Evolutionary conservation across 2,329 filamentous ascomycete genomes (phyloP).

Genomic region (Arthroderma uncinatum): DNA sequence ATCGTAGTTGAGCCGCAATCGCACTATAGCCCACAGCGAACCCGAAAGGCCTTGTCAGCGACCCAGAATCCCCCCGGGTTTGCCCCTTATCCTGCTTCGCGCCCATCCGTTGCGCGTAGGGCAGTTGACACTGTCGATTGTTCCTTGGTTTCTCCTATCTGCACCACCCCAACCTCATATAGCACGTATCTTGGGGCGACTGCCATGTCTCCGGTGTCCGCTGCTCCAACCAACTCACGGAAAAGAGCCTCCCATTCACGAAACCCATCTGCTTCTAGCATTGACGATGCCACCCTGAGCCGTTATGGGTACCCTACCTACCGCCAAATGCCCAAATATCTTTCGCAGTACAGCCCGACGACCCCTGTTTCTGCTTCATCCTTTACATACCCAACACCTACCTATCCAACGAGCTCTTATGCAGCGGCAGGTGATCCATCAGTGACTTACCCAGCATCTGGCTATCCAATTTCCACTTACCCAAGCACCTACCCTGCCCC

Average conservation of each 20-base stretch:
- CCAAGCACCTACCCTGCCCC: conserved; percentile 1
- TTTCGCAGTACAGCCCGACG: conserved; percentile 33
- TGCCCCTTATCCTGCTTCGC: conserved; percentile 37
- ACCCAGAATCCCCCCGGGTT: conserved; percentile 42
- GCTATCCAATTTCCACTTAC: conserved; percentile 32
- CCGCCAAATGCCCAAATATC: conserved; percentile 56
- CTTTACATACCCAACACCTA: conserved; percentile 25
- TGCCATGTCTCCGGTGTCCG: conserved; percentile 56
- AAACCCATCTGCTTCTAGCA: conserved; percentile 55
- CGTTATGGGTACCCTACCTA: conserved; percentile 79
- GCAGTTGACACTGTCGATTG: conserved; percentile 37
- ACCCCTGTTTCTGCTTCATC: conserved; percentile 31
- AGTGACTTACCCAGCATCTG: conserved; percentile 17
- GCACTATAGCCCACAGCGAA: conserved; percentile 43
- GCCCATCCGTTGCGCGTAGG: conserved; percentile 36
- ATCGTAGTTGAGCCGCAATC: conserved; percentile 56
- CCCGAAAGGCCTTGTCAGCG: conserved; percentile 44
- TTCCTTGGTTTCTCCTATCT: conserved; percentile 35
- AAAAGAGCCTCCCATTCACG: conserved; percentile 35
- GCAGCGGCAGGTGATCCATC: conserved; percentile 14
- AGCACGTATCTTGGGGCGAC: conserved; percentile 27
- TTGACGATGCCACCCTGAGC: conserved; percentile 55
- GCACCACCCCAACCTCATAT: conserved; percentile 26
- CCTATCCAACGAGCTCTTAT: conserved; percentile 18
- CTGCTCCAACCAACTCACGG: conserved; percentile 32